These are phyloP conservation scores for Dactylellina drechsleri DNA, from an alignment of 2,329 filamentous ascomycete species.

Conservation along the genomic window DNA sequence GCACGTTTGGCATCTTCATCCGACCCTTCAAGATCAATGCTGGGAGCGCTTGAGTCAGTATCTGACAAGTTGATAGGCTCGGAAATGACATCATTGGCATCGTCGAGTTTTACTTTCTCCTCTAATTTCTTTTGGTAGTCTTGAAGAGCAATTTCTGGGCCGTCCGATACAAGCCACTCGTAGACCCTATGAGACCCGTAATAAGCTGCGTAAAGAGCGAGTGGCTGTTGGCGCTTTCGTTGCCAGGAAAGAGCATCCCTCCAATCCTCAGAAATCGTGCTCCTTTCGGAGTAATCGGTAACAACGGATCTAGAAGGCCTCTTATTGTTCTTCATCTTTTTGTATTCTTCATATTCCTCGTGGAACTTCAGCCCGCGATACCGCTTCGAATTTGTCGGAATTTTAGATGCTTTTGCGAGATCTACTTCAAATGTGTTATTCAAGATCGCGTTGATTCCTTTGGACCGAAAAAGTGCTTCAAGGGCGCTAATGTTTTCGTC, in stretches of 20 bases:
- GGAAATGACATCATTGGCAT: not conserved
- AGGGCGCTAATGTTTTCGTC: slow-evolving; percentile 4
- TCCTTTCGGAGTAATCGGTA: no score
- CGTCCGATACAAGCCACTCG: slow-evolving; percentile 80
- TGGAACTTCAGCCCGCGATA: not conserved
- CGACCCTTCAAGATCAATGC: not conserved
- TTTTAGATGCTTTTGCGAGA: not conserved
- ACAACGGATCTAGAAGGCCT: not conserved
- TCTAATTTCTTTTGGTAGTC: slow-evolving; percentile 5
- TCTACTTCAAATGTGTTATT: slow-evolving; percentile 7
- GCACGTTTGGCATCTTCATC: not conserved
- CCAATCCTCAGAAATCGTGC: not conserved
- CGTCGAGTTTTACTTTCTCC: not conserved
- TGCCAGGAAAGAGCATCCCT: not conserved
- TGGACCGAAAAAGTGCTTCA: not conserved
- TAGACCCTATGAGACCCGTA: slow-evolving; percentile 71
- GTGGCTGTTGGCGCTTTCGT: slow-evolving; percentile 68
- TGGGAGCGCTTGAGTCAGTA: not conserved
- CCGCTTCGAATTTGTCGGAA: not conserved
- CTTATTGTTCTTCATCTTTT: slow-evolving; percentile 29
- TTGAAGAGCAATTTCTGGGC: slow-evolving; percentile 69
- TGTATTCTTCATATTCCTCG: no score
- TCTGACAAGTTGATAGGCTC: not conserved
- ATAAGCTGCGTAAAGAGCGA: slow-evolving; percentile 33
- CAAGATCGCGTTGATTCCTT: not conserved